Conservation (phyloP, 805 yeast genomes). For the Zygotorulaspora florentina region DNA sequence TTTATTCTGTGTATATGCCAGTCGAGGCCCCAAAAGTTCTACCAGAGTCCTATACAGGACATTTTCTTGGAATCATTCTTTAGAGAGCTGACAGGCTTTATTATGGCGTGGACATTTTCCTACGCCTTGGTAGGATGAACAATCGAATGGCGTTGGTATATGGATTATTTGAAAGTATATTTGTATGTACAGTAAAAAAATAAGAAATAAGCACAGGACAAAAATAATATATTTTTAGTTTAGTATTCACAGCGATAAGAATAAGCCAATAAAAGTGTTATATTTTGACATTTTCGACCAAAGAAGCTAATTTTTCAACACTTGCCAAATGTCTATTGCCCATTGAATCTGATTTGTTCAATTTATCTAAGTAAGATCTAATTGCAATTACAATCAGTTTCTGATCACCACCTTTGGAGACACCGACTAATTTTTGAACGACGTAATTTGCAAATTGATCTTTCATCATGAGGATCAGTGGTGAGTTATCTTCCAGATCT, state of each 20-base stretch:
- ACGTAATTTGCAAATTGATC: constrained; percentile 98
- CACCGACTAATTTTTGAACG: constrained; percentile 87
- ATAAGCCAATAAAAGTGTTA: constrained; percentile 4
- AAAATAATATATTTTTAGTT: constrained; percentile 1
- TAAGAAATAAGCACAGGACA: constrained; percentile 1
- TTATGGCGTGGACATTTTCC: constrained; percentile 57
- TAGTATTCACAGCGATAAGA: constrained; percentile 15
- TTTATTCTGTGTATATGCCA: constrained; percentile 36
- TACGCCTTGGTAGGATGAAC: constrained; percentile 42
- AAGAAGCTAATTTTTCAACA: constrained; percentile 35
- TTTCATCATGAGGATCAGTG: constrained; percentile 88
- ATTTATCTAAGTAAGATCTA: constrained; percentile 68
- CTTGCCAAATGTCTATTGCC: constrained; percentile 37
- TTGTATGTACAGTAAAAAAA: constrained; percentile 15
- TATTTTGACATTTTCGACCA: constrained; percentile 28
- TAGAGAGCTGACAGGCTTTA: constrained; percentile 48
- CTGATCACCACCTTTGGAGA: constrained; percentile 66
- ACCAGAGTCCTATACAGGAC: constrained; percentile 38
- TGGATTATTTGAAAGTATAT: constrained; percentile 9
- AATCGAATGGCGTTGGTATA: constrained; percentile 1
- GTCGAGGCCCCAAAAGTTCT: constrained; percentile 38
- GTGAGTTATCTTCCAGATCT: constrained; percentile 55
- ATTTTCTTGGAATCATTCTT: constrained; percentile 43
- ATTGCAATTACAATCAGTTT: constrained; percentile 67
- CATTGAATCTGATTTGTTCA: constrained; percentile 29